Percentiles rank a stretch among this genome's conserved stretches.
Evolutionary conservation across 1,139 yeast species (phyloP).

Genomic region (Lizanozyma gosingica): DNA sequence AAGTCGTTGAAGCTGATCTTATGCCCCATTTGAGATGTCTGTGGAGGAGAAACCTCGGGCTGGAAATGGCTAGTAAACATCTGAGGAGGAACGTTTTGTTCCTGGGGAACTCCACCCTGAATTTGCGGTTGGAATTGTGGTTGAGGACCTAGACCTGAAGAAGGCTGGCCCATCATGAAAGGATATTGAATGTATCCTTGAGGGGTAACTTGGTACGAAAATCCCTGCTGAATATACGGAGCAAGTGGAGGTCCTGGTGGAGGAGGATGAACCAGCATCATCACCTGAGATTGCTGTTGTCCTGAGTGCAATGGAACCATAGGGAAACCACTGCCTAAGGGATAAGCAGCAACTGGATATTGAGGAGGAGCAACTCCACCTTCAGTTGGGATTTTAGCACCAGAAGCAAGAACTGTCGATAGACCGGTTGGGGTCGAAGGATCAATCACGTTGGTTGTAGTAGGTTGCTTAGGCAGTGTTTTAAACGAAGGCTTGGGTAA

Average conservation of each 20-base stretch:
- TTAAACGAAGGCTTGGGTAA: slow-evolving; percentile 49
- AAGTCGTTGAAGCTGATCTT: slow-evolving; percentile 1
- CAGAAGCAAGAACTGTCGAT: slow-evolving; percentile 5
- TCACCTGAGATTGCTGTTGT: background rate
- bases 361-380: slow-evolving; percentile 14
- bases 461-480: slow-evolving; percentile 18
- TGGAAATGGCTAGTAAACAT: background rate
- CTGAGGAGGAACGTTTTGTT: background rate
- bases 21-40: slow-evolving; percentile 1
- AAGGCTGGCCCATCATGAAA: background rate
- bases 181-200: slow-evolving; percentile 18
- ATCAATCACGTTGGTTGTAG: slow-evolving; percentile 8
- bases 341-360: slow-evolving; percentile 23
- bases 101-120: slow-evolving; percentile 1
- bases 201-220: slow-evolving; percentile 22
- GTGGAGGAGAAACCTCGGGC: slow-evolving; percentile 1
- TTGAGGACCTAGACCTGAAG: slow-evolving; percentile 2
- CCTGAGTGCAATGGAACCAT: slow-evolving; percentile 2
- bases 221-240: slow-evolving; percentile 13
- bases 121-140: slow-evolving; percentile 1
- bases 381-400: slow-evolving; percentile 9
- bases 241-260: slow-evolving; percentile 3
- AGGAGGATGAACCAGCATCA: background rate
- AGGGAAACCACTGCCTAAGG: slow-evolving; percentile 9
- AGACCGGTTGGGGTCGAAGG: slow-evolving; percentile 13